A percentile compares a stretch with the other conserved stretches of the same genome.
Conservation (phyloP, 1,139 yeast species). For the Eremothecium gossypii region DNA sequence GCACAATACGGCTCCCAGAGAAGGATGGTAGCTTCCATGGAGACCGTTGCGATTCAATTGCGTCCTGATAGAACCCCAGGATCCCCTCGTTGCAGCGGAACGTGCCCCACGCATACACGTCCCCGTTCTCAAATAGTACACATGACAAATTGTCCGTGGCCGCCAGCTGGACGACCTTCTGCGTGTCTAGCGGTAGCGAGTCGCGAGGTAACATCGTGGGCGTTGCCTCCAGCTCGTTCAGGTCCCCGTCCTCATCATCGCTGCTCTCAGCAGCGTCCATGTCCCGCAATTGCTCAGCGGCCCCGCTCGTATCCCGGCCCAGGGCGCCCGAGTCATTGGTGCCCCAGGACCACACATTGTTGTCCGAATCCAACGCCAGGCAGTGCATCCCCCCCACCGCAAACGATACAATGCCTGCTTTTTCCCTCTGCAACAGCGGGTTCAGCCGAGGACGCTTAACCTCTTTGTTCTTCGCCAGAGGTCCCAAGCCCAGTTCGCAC, state of each 20-base stretch:
- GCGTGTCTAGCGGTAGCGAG: conserved; percentile 38
- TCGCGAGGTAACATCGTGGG: conserved; percentile 58
- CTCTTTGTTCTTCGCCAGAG: conserved; percentile 75
- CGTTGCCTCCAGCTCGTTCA: conserved; percentile 81
- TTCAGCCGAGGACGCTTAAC: conserved; percentile 92
- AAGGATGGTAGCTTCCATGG: conserved; percentile 51
- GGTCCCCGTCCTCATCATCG: conserved; percentile 68
- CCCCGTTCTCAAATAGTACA: conserved; percentile 69
- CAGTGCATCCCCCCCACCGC: conserved; percentile 97
- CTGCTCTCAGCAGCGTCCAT: conserved; percentile 48
- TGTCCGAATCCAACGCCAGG: conserved; percentile 65
- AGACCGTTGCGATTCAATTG: conserved; percentile 50
- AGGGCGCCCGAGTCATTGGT: conserved; percentile 85
- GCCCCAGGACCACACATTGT: conserved; percentile 95
- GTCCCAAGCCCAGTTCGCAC: conserved; percentile 96
- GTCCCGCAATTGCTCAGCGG: conserved; percentile 52
- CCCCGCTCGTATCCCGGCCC: conserved; percentile 74
- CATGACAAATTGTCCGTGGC: conserved; percentile 92
- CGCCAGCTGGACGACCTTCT: conserved; percentile 65
- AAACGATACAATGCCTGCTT: conserved; percentile 64
- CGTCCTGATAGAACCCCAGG: conserved; percentile 63
- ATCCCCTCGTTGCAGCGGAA: conserved; percentile 90
- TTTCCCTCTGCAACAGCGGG: conserved; percentile 55
- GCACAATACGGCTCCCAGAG: conserved; percentile 58
- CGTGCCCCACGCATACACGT: conserved; percentile 96